Evolutionary conservation across 305 asterid genomes (phyloP).

Genomic region (Fraxinus sp.): DNA sequence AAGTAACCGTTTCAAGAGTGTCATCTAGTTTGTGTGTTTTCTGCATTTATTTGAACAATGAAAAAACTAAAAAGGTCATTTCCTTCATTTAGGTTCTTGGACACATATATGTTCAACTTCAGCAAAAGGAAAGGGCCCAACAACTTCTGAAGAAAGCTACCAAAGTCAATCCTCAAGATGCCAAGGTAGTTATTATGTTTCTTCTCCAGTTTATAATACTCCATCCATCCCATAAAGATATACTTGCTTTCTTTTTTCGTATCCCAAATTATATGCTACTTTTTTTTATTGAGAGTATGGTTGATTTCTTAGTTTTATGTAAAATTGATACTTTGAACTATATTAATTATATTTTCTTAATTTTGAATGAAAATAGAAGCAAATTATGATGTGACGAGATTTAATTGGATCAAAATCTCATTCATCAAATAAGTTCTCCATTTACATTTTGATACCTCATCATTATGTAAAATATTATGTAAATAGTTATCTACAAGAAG

Average conservation of each 20-base stretch:
- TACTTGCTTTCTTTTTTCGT: neutral
- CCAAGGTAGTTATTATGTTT: conserved; percentile 54
- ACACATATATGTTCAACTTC: conserved; percentile 81
- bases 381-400: no score
- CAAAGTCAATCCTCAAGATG: conserved; percentile 87
- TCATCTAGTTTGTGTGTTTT: neutral
- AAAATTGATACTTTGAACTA: neutral
- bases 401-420: no score
- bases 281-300: neutral
- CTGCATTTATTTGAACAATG: conserved; percentile 12
- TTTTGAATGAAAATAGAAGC: no score
- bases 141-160: conserved; percentile 82
- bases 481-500: conserved; percentile 29
- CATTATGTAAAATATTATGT: no score
- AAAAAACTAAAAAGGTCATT: conserved; percentile 23
- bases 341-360: neutral
- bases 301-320: neutral
- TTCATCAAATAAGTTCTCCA: no score
- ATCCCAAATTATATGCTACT: neutral
- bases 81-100: conserved; percentile 66
- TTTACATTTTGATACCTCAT: no score
- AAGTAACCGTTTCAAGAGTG: conserved; percentile 19
- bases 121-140: conserved; percentile 82
- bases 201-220: neutral
- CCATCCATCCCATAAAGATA: neutral